Percentiles rank a stretch among this genome's conserved stretches.
Evolutionary conservation across 768 basidiomycete species (phyloP).

Genomic region (Russula sp.): DNA sequence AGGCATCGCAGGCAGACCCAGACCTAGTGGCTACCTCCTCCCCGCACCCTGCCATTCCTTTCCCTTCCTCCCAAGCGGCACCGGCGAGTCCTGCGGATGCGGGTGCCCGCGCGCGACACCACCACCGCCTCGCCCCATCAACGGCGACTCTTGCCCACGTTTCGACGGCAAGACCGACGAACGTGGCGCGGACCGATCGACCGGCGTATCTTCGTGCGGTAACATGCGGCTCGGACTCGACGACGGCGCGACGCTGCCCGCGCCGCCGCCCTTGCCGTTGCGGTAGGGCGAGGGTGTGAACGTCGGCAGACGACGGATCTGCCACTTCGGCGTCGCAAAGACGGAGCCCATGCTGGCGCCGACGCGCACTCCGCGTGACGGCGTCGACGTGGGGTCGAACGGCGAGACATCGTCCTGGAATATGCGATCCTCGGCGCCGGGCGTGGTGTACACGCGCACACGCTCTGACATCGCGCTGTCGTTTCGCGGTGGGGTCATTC

Average conservation of each 20-base stretch:
- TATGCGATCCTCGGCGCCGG: constrained; percentile 21
- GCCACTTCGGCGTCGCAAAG: constrained; percentile 23
- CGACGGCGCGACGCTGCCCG: neutral
- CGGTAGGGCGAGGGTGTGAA: constrained; percentile 6
- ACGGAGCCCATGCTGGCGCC: constrained; percentile 14
- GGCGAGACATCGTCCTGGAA: constrained; percentile 45
- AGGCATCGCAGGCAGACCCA: too few species aligned
- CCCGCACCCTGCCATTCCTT: constrained; percentile 14
- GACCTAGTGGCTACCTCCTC: neutral
- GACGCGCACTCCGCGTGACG: constrained; percentile 61
- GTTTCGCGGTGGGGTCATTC: constrained; percentile 45
- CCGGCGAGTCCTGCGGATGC: constrained; percentile 3
- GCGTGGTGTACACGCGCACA: constrained; percentile 29
- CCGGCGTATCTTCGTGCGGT: constrained; percentile 13
- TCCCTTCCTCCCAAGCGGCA: constrained; percentile 17
- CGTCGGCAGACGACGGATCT: constrained; percentile 4
- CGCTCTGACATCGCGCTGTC: constrained; percentile 43
- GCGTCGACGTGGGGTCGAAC: constrained; percentile 76
- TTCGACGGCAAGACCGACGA: constrained; percentile 10
- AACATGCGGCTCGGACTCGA: constrained; percentile 7
- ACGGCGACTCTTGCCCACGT: constrained; percentile 11
- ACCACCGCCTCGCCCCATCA: constrained; percentile 2
- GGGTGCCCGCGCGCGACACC: neutral
- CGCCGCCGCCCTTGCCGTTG: neutral
- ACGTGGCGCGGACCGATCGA: constrained; percentile 12